phyloP scores from a whole-genome alignment of 257 asterid genomes.

The Plectranthus barbatus region DNA sequence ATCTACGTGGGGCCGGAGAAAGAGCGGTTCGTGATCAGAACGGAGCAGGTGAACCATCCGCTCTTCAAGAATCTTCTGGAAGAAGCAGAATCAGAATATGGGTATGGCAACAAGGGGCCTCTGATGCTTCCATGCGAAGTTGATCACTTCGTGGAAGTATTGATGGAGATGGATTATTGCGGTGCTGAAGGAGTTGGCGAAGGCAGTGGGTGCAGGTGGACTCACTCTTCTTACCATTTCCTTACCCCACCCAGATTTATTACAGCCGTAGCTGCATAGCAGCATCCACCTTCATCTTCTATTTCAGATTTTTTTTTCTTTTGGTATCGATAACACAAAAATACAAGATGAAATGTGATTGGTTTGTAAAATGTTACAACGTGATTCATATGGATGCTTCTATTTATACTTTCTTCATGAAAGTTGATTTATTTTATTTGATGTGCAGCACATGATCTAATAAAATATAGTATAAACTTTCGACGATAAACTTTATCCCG shows the following conservation, averaged over 20 bases:
- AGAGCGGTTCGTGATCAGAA: constrained; percentile 43
- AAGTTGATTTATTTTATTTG: no score
- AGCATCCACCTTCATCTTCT: no score
- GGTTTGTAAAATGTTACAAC: no score
- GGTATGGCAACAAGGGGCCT: constrained; percentile 43
- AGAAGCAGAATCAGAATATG: constrained; percentile 60
- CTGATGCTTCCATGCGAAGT: constrained; percentile 52
- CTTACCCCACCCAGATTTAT: neutral
- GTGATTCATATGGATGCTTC: no score
- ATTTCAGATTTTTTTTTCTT: no score
- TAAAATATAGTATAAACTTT: no score
- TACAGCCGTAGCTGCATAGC: neutral
- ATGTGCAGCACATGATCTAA: no score
- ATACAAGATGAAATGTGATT: no score
- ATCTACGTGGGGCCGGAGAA: constrained; percentile 44
- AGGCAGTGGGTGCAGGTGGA: neutral
- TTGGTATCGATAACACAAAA: no score
- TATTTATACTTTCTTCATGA: no score
- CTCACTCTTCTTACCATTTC: neutral
- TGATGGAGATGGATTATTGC: constrained; percentile 31
- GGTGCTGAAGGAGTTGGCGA: neutral
- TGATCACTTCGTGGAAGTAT: constrained; percentile 27
- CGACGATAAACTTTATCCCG: no score
- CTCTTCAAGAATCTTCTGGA: constrained; percentile 46
- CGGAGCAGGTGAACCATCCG: constrained; percentile 43